Base-by-base conservation (phyloP, 352 stramenopile genomes). In the Phytophthora multivora region DNA sequence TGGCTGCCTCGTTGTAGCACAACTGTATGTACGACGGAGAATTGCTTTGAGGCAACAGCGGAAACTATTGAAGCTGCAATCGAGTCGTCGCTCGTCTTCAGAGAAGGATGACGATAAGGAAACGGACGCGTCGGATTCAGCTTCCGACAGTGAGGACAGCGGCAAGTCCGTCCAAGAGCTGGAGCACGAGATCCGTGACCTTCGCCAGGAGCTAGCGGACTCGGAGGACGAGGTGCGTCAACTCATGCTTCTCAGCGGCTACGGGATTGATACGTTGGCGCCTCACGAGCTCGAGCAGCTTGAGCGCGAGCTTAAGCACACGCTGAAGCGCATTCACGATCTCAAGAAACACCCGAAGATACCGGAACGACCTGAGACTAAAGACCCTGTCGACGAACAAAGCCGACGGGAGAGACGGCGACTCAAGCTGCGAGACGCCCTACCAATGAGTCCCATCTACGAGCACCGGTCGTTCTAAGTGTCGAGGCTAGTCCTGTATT, bases 171-270 rank as follows among this genome's bases (percentile, higher is more conserved):
- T 59, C 21, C 58, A 75, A 23, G 62, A 73, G 9, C 45, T 90
- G 26, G 54, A 87, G 50, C 78, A 88, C 42, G 85, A 93, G 56
- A 69, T 93, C 28, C 53, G 49, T 16, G 67, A 93, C 43, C 67
- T 93, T 40, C 79, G 81, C 9, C 83, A 91, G 49, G 85, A 93
- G 25, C 61, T 93, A 30, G 73, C 73, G n/a, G 85, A 93, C 59
- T 89, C 79, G 45, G 85, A 93, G 49, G 67, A 75, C 7, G 85
- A 93, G 54, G 84, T 92, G 30, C 82, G 74, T 12, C 72, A 75
- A 16, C 70, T 93, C 2, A 93, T 93, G 85, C 50, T 91, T 21
- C 80, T 85, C 43, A 83, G 84, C 18, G 85, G 82, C 36, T 93
- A 90, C 63, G 81, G 81, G n/a, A 75, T 93, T 38, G 83, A 93